Conservation (phyloP, 148 eudicot species). For the Silene latifolia region DNA sequence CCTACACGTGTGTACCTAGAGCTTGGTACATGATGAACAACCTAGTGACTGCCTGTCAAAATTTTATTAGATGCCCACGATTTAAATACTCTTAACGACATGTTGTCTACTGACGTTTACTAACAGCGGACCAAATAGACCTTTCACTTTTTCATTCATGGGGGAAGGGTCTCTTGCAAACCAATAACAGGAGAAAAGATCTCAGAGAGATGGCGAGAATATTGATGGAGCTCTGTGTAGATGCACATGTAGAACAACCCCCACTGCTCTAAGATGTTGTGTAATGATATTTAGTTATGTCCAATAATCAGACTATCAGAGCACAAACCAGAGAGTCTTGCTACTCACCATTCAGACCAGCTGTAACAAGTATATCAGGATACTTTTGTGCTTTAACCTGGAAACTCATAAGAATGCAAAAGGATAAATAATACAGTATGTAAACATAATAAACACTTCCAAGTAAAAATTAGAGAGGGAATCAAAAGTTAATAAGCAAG, state of each 20-base stretch:
- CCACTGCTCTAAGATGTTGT: not conserved
- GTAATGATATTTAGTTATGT: not conserved
- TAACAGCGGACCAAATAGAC: not conserved
- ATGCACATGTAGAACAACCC: not conserved
- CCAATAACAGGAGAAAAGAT: not conserved
- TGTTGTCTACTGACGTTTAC: not conserved
- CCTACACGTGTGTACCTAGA: not conserved
- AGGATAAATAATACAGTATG: not conserved
- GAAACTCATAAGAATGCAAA: not conserved
- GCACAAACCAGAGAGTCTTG: not conserved
- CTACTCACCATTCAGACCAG: slow-evolving; percentile 76
- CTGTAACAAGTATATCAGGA: slow-evolving; percentile 76
- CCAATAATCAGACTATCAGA: not conserved
- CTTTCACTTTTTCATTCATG: not conserved
- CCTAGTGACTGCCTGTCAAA: not conserved
- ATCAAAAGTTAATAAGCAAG: not conserved
- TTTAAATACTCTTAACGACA: not conserved
- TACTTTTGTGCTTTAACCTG: slow-evolving; percentile 72
- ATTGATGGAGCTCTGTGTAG: not conserved
- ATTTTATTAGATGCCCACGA: not conserved
- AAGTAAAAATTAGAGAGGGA: not conserved
- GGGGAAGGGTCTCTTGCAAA: not conserved
- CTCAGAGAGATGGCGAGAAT: no score
- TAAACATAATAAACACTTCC: slow-evolving; percentile 6
- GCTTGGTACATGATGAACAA: not conserved